Percentiles rank a stretch among this genome's conserved stretches.
These are phyloP conservation scores for Chlorella ohadii DNA, from an alignment of 139 green algal species.

Conservation along the genomic window DNA sequence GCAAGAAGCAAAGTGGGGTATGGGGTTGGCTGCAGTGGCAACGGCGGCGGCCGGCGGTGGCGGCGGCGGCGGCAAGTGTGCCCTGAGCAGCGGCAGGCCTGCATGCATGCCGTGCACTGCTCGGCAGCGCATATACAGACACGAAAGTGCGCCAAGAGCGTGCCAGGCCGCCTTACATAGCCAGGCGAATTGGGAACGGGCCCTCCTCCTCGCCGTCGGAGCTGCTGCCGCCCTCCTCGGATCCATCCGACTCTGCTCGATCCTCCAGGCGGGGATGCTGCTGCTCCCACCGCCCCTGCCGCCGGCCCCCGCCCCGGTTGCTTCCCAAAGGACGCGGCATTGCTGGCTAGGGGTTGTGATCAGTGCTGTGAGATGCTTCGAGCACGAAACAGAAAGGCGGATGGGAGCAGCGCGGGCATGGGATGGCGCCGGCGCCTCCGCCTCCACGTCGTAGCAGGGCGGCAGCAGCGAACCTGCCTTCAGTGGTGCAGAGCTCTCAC, in stretches of 20 bases:
- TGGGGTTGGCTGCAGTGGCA: too few relatives aligned
- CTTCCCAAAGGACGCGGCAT: conserved; percentile 3
- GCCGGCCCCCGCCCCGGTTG: neutral
- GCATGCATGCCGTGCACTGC: neutral
- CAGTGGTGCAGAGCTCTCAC: too few relatives aligned
- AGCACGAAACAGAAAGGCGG: too few relatives aligned
- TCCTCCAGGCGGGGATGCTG: neutral
- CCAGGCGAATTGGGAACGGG: conserved; percentile 15
- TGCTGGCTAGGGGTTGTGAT: too few relatives aligned
- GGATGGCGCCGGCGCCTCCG: too few relatives aligned
- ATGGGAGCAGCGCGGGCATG: too few relatives aligned
- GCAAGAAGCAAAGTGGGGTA: too few relatives aligned
- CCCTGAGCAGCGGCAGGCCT: neutral
- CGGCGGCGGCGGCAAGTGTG: too few relatives aligned
- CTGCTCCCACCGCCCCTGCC: neutral
- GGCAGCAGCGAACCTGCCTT: too few relatives aligned
- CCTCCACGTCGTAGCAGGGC: too few relatives aligned
- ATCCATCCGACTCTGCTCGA: neutral
- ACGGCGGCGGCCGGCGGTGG: neutral
- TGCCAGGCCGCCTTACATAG: neutral
- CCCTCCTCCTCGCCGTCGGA: conserved; percentile 24
- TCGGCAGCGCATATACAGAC: too few relatives aligned
- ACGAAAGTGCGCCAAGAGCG: neutral
- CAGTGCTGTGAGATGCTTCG: too few relatives aligned
- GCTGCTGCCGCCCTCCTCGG: neutral